Conservation (phyloP, 1,139 yeast genomes). For the Pneumocystis carinii region DNA sequence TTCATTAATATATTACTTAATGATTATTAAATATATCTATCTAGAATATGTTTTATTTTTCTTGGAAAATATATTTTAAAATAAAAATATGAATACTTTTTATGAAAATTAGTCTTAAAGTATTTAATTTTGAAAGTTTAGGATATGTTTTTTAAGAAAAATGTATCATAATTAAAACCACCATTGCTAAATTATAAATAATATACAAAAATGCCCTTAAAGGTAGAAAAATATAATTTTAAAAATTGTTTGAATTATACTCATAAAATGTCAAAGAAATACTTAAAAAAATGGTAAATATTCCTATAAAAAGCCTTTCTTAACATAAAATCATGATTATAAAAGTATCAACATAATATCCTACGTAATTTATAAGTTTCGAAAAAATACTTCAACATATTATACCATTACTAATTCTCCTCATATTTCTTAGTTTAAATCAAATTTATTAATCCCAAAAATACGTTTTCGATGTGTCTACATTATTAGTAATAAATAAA, state of each 20-base stretch:
- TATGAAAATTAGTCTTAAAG: not conserved
- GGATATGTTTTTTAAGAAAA: not conserved
- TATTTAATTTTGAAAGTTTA: not conserved
- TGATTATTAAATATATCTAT: not conserved
- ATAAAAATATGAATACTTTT: not conserved
- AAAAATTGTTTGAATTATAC: not conserved
- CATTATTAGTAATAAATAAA: not conserved
- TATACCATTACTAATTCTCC: not conserved
- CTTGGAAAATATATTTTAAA: not conserved
- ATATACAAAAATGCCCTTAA: not conserved
- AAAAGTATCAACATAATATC: not conserved
- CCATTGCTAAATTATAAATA: not conserved
- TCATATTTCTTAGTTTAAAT: slow-evolving; percentile 9
- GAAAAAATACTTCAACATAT: not conserved
- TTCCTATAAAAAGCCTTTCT: not conserved
- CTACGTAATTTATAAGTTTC: not conserved
- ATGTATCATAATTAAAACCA: not conserved
- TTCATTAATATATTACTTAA: not conserved
- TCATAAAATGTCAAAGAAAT: not conserved
- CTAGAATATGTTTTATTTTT: not conserved
- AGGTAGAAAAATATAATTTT: not conserved
- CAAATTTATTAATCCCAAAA: slow-evolving; percentile 13
- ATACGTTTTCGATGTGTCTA: slow-evolving; percentile 13
- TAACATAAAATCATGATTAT: not conserved
- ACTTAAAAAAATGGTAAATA: not conserved